Conservation (phyloP, 1,284 basidiomycete species). For the Fomitiporia mediterranea region DNA sequence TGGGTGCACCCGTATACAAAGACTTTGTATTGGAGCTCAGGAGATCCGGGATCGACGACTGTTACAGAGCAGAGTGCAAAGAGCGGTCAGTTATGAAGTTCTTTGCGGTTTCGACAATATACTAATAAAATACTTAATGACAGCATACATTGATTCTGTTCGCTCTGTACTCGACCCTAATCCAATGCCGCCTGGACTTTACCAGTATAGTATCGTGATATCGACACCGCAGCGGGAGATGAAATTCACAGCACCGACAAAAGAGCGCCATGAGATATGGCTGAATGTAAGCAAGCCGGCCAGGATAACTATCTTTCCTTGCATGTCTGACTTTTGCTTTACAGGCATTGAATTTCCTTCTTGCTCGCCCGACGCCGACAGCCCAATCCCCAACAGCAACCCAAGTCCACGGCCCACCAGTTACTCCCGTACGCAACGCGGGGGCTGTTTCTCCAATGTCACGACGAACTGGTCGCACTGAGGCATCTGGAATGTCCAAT, state of each 20-base stretch:
- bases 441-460: slow-evolving; percentile 63
- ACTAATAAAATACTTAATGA: slow-evolving; percentile 15
- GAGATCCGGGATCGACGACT: slow-evolving; percentile 85
- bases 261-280: slow-evolving; percentile 97
- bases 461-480: slow-evolving; percentile 59
- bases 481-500: slow-evolving; percentile 40
- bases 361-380: slow-evolving; percentile 60
- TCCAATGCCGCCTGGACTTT: slow-evolving; percentile 87
- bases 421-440: slow-evolving; percentile 53
- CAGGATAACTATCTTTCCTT: slow-evolving; percentile 9
- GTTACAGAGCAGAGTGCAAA: slow-evolving; percentile 92
- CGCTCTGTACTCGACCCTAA: slow-evolving; percentile 89
- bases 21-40: slow-evolving; percentile 95
- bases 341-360: slow-evolving; percentile 80
- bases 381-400: slow-evolving; percentile 37
- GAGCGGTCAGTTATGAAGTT: slow-evolving; percentile 67
- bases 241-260: slow-evolving; percentile 93
- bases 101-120: slow-evolving; percentile 12
- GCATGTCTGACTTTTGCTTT: slow-evolving; percentile 20
- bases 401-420: slow-evolving; percentile 32
- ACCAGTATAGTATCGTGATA: slow-evolving; percentile 90
- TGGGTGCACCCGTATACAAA: slow-evolving; percentile 99
- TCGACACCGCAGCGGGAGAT: slow-evolving; percentile 93
- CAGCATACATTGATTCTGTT: slow-evolving; percentile 95
- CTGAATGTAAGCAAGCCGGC: slow-evolving; percentile 57